phyloP scores from a whole-genome alignment of 148 eudicot species.

The Spergularia bocconei region DNA sequence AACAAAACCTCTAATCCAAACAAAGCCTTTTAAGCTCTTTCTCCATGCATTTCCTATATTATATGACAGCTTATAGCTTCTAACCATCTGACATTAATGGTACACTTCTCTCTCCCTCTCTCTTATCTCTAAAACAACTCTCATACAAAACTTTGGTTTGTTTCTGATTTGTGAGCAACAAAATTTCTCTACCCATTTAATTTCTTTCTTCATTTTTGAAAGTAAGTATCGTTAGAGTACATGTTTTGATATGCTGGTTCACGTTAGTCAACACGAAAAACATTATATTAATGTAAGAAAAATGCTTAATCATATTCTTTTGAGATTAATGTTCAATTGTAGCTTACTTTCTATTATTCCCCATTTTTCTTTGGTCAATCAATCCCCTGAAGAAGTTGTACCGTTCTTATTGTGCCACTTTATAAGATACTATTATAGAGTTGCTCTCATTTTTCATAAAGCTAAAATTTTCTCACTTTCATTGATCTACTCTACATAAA shows the following conservation, averaged over 20 bases:
- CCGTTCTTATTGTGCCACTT: neutral
- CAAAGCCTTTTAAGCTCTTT: neutral
- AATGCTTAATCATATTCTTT: too few relatives aligned
- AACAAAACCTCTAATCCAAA: slow-evolving; percentile 1
- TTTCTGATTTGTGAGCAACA: too few relatives aligned
- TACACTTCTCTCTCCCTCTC: slow-evolving; percentile 3
- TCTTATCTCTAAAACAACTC: neutral
- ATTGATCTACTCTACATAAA: too few relatives aligned
- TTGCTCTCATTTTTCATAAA: neutral
- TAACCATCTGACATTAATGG: slow-evolving; percentile 7
- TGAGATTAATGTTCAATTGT: neutral
- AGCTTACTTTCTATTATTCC: neutral
- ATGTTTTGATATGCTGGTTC: too few relatives aligned
- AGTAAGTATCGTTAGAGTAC: too few relatives aligned
- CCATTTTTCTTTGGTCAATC: neutral
- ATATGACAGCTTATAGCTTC: slow-evolving; percentile 12
- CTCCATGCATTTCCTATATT: neutral
- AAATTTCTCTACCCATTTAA: too few relatives aligned
- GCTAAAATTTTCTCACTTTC: too few relatives aligned
- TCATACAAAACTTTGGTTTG: neutral
- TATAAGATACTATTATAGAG: neutral
- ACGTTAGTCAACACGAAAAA: too few relatives aligned
- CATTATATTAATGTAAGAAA: slow-evolving; percentile 52
- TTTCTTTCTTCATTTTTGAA: too few relatives aligned
- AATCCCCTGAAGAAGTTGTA: neutral